Conservation (phyloP, 1,284 basidiomycete genomes). For the Xerocomus amazonicus region DNA sequence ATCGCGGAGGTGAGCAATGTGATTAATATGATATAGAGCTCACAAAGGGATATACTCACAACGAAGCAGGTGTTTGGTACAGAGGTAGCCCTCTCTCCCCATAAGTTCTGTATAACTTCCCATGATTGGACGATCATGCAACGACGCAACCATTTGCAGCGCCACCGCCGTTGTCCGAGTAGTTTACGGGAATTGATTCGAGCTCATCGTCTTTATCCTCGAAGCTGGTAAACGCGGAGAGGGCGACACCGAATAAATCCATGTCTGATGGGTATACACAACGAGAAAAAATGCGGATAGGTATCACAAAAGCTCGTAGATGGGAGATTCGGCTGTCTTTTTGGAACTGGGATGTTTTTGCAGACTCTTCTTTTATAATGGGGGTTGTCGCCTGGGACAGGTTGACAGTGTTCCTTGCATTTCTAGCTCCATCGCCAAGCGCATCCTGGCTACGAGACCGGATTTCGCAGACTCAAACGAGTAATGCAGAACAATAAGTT, state of each 20-base stretch:
- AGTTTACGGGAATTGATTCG: slow-evolving; percentile 16
- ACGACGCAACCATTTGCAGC: slow-evolving; percentile 16
- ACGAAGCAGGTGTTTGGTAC: slow-evolving; percentile 12
- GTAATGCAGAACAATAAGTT: slow-evolving; percentile 19
- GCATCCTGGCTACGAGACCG: background rate
- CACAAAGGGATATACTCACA: slow-evolving; percentile 15
- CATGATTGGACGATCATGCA: slow-evolving; percentile 11
- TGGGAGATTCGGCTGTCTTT: background rate
- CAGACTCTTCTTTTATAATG: slow-evolving; percentile 20
- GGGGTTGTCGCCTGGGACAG: background rate
- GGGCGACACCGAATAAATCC: slow-evolving; percentile 20
- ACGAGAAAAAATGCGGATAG: background rate
- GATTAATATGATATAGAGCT: background rate
- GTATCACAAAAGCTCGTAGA: slow-evolving; percentile 1
- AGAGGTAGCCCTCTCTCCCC: background rate
- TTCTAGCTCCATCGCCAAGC: background rate
- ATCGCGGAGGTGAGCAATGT: slow-evolving; percentile 10
- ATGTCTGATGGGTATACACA: slow-evolving; percentile 11
- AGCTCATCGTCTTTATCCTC: slow-evolving; percentile 4
- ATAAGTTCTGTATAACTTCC: background rate
- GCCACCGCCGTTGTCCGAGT: background rate
- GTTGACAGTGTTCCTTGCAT: slow-evolving; percentile 1
- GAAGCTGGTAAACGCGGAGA: slow-evolving; percentile 14
- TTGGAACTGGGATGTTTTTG: slow-evolving; percentile 3
- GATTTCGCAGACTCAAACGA: background rate